Conservation (phyloP, 2,329 filamentous ascomycete genomes). For the Cytospora paraplurivora region DNA sequence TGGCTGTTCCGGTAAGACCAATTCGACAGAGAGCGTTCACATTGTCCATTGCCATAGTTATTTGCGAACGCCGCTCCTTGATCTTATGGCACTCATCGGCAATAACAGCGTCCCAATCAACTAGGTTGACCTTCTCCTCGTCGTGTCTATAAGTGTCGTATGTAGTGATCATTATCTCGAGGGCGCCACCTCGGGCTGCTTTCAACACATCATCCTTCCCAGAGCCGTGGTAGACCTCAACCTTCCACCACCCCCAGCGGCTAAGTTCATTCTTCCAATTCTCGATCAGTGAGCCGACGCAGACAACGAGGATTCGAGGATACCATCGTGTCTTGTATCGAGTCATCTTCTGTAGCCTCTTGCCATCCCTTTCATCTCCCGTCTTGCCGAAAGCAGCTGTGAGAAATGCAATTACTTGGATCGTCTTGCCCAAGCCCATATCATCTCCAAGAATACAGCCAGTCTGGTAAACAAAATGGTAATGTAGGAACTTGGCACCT, state of each 20-base stretch:
- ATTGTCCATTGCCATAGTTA: conserved; percentile 83
- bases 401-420: conserved; percentile 92
- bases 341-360: conserved; percentile 85
- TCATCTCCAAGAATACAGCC: conserved; percentile 93
- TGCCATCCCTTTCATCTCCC: conserved; percentile 80
- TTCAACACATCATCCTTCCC: conserved; percentile 70
- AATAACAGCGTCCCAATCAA: conserved; percentile 91
- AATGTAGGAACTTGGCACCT: conserved; percentile 82
- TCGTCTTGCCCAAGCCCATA: conserved; percentile 96
- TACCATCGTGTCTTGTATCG: conserved; percentile 70
- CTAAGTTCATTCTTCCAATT: conserved; percentile 90
- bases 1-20: conserved; percentile 90
- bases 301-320: conserved; percentile 80
- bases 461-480: conserved; percentile 86
- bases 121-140: conserved; percentile 71
- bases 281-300: conserved; percentile 81
- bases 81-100: conserved; percentile 92
- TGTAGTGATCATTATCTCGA: conserved; percentile 93
- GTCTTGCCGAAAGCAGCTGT: conserved; percentile 93
- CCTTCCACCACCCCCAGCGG: conserved; percentile 95
- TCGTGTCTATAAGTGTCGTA: conserved; percentile 88
- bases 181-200: conserved; percentile 71
- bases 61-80: conserved; percentile 77
- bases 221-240: conserved; percentile 76
- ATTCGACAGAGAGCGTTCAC: conserved; percentile 91